Percentiles rank a stretch among this genome's conserved stretches.
These are phyloP conservation scores for Metschnikowia dekortorum DNA, from an alignment of 805 yeast species.

Conservation along the genomic window DNA sequence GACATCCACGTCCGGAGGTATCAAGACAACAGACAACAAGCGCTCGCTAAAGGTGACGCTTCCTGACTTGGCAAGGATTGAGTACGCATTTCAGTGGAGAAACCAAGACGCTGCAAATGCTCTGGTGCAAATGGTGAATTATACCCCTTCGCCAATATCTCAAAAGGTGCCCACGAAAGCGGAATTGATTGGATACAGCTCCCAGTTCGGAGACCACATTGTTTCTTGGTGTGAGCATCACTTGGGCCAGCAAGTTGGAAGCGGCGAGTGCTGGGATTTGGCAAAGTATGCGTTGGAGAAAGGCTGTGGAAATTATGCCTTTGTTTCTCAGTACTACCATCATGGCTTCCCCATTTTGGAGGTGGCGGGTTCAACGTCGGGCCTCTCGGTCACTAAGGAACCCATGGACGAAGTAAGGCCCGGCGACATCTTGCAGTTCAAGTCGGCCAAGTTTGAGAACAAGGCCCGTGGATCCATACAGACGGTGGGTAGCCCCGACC, in stretches of 20 bases:
- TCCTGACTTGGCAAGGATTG: conserved; percentile 38
- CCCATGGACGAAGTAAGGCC: conserved; percentile 40
- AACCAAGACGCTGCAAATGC: conserved; percentile 20
- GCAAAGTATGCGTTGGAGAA: conserved; percentile 50
- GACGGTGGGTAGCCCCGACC: conserved; percentile 51
- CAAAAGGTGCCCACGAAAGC: conserved; percentile 25
- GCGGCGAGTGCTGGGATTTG: conserved; percentile 61
- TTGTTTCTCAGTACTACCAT: conserved; percentile 42
- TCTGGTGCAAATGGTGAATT: conserved; percentile 26
- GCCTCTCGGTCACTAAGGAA: conserved; percentile 4
- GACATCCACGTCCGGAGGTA: conserved; percentile 3
- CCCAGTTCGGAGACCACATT: conserved; percentile 46
- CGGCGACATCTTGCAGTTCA: conserved; percentile 56
- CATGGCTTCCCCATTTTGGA: conserved; percentile 45
- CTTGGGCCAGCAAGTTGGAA: conserved; percentile 45
- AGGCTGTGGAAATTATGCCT: conserved; percentile 57
- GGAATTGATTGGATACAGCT: conserved; percentile 30
- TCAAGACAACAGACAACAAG: conserved; percentile 11
- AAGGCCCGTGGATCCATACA: conserved; percentile 30
- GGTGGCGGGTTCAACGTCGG: conserved; percentile 23
- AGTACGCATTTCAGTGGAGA: conserved; percentile 39
- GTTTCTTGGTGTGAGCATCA: conserved; percentile 53
- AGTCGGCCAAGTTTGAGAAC: conserved; percentile 36
- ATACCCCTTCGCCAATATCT: conserved; percentile 41
- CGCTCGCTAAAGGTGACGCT: conserved; percentile 36